Conservation (phyloP, 2,329 filamentous ascomycete species). For the Stromatinia cepivora region DNA sequence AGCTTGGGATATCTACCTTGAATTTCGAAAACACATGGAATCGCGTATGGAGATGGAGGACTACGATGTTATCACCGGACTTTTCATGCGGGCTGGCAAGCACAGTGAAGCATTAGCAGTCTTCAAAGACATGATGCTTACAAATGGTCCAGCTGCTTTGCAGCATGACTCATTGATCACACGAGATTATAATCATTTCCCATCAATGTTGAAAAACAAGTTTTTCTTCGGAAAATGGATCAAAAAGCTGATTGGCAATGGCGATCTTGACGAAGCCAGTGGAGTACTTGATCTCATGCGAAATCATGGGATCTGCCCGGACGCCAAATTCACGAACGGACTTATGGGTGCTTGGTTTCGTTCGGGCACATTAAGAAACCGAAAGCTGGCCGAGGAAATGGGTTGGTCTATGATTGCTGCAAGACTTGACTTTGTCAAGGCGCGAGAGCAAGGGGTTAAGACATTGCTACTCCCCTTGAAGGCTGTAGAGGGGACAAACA, state of each 20-base stretch:
- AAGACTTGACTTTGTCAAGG: conserved; percentile 62
- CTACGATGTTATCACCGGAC: conserved; percentile 72
- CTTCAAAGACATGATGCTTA: conserved; percentile 84
- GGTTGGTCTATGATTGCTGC: conserved; percentile 76
- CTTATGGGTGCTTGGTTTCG: conserved; percentile 78
- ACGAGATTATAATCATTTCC: conserved; percentile 42
- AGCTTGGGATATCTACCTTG: conserved; percentile 68
- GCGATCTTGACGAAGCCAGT: conserved; percentile 68
- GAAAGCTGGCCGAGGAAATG: conserved; percentile 64
- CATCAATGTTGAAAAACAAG: conserved; percentile 61
- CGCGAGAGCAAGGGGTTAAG: conserved; percentile 39
- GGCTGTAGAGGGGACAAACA: conserved; percentile 25
- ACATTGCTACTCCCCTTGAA: conserved; percentile 27
- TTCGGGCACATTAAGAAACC: conserved; percentile 54
- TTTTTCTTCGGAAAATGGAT: conserved; percentile 90
- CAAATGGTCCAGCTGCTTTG: conserved; percentile 24
- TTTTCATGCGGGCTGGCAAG: conserved; percentile 66
- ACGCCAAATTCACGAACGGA: conserved; percentile 77
- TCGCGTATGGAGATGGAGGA: conserved; percentile 66
- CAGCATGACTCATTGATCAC: conserved; percentile 31
- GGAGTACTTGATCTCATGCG: conserved; percentile 77
- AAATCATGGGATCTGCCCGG: conserved; percentile 63
- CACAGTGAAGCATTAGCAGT: conserved; percentile 69
- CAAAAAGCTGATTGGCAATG: conserved; percentile 74
- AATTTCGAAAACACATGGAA: conserved; percentile 61